Conservation (phyloP, 2,329 filamentous ascomycete genomes). For the Trichophyton equinum region DNA sequence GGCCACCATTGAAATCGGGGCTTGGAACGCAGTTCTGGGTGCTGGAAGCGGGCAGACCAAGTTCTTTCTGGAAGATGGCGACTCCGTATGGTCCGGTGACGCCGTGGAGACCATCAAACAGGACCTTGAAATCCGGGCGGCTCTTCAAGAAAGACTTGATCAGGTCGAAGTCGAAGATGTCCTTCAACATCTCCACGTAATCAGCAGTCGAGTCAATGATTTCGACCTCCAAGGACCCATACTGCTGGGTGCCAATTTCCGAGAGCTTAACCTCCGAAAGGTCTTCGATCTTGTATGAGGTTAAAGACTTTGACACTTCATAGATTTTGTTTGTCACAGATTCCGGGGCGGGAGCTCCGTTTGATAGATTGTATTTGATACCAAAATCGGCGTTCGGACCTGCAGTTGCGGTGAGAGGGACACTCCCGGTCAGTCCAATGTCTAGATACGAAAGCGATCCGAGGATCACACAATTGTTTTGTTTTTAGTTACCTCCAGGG, state of each 20-base stretch:
- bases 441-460: neutral
- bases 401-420: conserved; percentile 25
- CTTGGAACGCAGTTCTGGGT: conserved; percentile 87
- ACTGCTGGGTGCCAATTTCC: conserved; percentile 69
- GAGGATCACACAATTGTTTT: conserved; percentile 21
- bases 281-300: conserved; percentile 80
- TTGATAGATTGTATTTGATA: conserved; percentile 98
- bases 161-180: conserved; percentile 93
- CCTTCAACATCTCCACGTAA: conserved; percentile 90
- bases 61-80: conserved; percentile 88
- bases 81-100: conserved; percentile 92
- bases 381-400: conserved; percentile 91
- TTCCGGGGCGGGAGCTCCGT: conserved; percentile 91
- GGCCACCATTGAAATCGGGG: conserved; percentile 91
- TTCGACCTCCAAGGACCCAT: conserved; percentile 82
- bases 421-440: neutral
- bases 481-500: conserved; percentile 58
- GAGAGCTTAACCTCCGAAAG: conserved; percentile 77
- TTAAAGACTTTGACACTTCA: conserved; percentile 77
- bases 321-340: conserved; percentile 97
- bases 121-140: conserved; percentile 86
- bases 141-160: conserved; percentile 86
- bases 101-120: conserved; percentile 88
- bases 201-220: conserved; percentile 86
- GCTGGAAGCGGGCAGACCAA: conserved; percentile 62